These are phyloP conservation scores for Talaromyces liani DNA, from an alignment of 495 filamentous ascomycete genomes.

Conservation along the genomic window DNA sequence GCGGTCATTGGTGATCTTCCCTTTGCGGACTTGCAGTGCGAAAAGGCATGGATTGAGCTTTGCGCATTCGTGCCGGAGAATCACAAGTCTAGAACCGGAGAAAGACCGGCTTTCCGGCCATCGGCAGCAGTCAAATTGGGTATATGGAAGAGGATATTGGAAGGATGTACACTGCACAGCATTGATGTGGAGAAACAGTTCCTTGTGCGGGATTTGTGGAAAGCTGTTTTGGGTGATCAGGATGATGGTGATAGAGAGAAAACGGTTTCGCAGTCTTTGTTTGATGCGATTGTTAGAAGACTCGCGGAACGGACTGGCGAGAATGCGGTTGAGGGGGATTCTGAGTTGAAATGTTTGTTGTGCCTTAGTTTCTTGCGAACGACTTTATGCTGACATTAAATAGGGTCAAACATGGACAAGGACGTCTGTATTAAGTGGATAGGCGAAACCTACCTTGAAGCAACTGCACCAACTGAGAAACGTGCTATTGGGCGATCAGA, in stretches of 20 bases:
- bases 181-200: conserved; percentile 41
- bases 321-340: conserved; percentile 8
- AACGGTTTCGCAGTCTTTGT: conserved; percentile 30
- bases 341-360: conserved; percentile 34
- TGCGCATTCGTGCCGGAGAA: conserved; percentile 38
- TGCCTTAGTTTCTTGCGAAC: not conserved
- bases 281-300: conserved; percentile 36
- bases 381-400: not conserved
- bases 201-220: conserved; percentile 38
- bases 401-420: conserved; percentile 41
- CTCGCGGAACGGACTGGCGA: conserved; percentile 18
- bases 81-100: not conserved
- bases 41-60: conserved; percentile 38
- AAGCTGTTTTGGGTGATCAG: conserved; percentile 40
- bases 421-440: conserved; percentile 38
- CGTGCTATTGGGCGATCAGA: conserved; percentile 34
- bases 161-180: conserved; percentile 35
- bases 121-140: conserved; percentile 29
- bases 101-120: conserved; percentile 23
- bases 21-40: conserved; percentile 35
- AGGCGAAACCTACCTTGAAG: conserved; percentile 45
- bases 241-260: conserved; percentile 18
- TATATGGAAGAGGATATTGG: conserved; percentile 40
- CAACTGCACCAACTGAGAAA: conserved; percentile 29
- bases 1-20: conserved; percentile 37